Evolutionary conservation across 805 yeast species (phyloP), one percentile per base, ranked within the genome.

Genomic region (Nadsonia fulvescens): DNA sequence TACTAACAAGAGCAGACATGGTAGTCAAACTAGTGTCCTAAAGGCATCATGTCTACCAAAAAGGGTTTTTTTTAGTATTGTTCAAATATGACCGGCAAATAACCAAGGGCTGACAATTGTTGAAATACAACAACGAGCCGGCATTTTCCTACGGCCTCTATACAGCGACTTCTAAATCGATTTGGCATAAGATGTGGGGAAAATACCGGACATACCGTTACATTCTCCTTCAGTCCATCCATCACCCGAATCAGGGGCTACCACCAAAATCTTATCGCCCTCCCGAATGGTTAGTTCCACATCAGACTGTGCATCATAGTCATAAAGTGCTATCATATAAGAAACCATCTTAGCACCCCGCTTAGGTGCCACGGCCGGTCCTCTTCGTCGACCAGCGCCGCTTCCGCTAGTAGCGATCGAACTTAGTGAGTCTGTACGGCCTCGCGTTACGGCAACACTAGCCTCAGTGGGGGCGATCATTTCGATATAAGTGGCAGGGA

Each of bases 221-320:
- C 74, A 32, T 43, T 77, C 86, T 8, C 95, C 96, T 37, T 71
- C 76, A 2, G 95, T 83, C 99, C 99, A 89, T 1, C 98, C 98
- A 20, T 63, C 63, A 6, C 81, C 83, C 27, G 73, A 76, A 26
- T 70, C 78, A 15, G 63, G 70, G 21, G 54, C 58, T 1, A 76
- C 41, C 8, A 89, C 61, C 7, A 63, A 59, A 11, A 89, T 65
- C 29, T 57, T 58, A 34, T 86, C 95, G 2, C 93, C 94, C 1
- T 63, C 71, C 5, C 37, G 40, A 12, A 89, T 66, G 12, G 65
- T 60, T 31, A 89, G 47, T 49, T 89, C 98, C 39, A 77, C 86
- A 14, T 65, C 73, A 8, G 79, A 89, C 32, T 67, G 72, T 0
- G 92, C 83, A 11, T 47, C 56, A 44, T 79, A 83, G 35, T 73